These are phyloP conservation scores for Vitis hybrid DNA, from an alignment of 177 flowering plant genomes.

Conservation along the genomic window DNA sequence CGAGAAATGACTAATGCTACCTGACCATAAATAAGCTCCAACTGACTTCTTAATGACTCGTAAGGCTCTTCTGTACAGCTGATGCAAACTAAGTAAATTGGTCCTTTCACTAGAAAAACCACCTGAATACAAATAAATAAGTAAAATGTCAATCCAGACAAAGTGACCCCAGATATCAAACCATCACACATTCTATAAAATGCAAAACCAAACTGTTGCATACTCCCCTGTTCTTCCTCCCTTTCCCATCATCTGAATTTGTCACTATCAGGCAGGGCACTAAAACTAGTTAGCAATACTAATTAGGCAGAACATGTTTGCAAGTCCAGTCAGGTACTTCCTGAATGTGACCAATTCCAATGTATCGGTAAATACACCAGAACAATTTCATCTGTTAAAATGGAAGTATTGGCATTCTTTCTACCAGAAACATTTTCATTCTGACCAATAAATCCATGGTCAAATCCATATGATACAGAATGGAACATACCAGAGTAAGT, in stretches of 20 bases:
- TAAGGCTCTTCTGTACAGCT: conserved; percentile 98
- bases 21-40: conserved; percentile 97
- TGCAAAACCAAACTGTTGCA: background rate
- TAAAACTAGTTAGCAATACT: background rate
- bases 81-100: conserved; percentile 95
- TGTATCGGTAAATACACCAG: background rate
- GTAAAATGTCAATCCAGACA: conserved; percentile 2
- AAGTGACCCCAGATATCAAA: background rate
- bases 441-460: background rate
- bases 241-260: background rate
- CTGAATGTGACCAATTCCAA: background rate
- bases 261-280: background rate
- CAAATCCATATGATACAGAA: background rate
- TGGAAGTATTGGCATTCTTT: background rate
- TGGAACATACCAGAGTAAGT: background rate
- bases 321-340: background rate
- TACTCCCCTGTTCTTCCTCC: background rate
- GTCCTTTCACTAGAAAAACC: conserved; percentile 92
- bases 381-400: conserved; percentile 1
- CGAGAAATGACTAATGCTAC: conserved; percentile 33
- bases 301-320: background rate
- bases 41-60: conserved; percentile 76
- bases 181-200: conserved; percentile 1
- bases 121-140: conserved; percentile 38
- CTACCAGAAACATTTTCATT: background rate